A percentile compares a stretch with the other conserved stretches of the same genome.
Conservation (phyloP, 2,329 filamentous ascomycete species). For the Dryadomyces sulphureus region DNA sequence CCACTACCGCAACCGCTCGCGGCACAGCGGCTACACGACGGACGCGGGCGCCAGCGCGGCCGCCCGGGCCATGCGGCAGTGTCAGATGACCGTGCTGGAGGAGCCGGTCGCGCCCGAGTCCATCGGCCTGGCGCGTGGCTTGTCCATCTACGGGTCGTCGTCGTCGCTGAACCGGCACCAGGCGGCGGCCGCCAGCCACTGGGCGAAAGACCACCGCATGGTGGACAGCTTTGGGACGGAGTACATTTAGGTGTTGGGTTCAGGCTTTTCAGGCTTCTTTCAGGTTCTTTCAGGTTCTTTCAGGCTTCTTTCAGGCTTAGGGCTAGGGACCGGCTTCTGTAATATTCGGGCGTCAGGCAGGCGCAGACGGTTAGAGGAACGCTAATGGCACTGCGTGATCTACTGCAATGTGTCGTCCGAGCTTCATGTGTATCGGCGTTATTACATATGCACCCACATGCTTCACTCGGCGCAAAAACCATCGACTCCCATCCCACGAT, state of each 20-base stretch:
- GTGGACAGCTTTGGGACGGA: conserved; percentile 19
- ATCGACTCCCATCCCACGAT: too few relatives aligned
- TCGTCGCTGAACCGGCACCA: background rate
- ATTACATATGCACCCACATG: too few relatives aligned
- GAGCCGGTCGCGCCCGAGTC: conserved; percentile 8
- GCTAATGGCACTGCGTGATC: too few relatives aligned
- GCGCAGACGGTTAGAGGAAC: too few relatives aligned
- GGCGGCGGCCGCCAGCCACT: conserved; percentile 1
- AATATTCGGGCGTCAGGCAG: too few relatives aligned
- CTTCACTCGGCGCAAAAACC: too few relatives aligned
- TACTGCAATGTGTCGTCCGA: too few relatives aligned
- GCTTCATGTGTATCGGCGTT: too few relatives aligned
- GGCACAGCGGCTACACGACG: background rate
- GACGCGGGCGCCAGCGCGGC: background rate
- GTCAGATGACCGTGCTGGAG: background rate
- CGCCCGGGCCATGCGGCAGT: background rate
- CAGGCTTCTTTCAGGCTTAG: too few relatives aligned
- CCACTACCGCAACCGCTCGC: background rate
- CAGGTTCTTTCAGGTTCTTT: too few relatives aligned
- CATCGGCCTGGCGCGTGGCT: conserved; percentile 20
- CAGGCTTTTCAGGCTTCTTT: too few relatives aligned
- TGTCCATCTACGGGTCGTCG: conserved; percentile 14
- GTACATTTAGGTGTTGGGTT: conserved; percentile 15
- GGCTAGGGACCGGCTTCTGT: too few relatives aligned
- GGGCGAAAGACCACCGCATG: conserved; percentile 13